A percentile compares a stretch with the other conserved stretches of the same genome.
These are phyloP conservation scores for Corylus americana DNA, from an alignment of 306 rosid species.

Conservation along the genomic window DNA sequence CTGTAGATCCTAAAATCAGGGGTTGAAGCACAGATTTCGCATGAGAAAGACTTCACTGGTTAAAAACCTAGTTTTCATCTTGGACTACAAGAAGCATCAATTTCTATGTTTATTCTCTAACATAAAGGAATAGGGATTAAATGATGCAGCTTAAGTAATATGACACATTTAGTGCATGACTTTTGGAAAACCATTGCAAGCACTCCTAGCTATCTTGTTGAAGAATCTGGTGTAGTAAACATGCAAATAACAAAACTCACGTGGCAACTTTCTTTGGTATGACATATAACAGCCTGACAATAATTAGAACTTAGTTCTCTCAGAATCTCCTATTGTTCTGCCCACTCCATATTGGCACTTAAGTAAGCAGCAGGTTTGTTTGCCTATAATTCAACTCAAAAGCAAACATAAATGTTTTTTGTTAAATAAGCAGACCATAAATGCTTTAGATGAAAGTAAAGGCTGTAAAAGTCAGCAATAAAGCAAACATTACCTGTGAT, in stretches of 20 bases:
- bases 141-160: conserved; percentile 20
- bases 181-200: conserved; percentile 7
- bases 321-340: conserved; percentile 87
- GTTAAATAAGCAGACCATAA: conserved; percentile 2
- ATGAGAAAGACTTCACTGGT: neutral
- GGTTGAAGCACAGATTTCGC: neutral
- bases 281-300: conserved; percentile 81
- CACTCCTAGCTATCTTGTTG: too few species aligned
- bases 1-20: neutral
- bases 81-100: neutral
- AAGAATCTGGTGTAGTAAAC: neutral
- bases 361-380: conserved; percentile 90
- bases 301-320: conserved; percentile 75
- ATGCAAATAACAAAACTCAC: conserved; percentile 47
- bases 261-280: conserved; percentile 96
- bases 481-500: conserved; percentile 60
- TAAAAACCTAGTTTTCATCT: neutral
- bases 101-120: neutral
- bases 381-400: conserved; percentile 56
- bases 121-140: neutral
- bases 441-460: conserved; percentile 6
- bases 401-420: conserved; percentile 21
- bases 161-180: conserved; percentile 22
- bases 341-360: conserved; percentile 96
- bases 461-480: conserved; percentile 14